These are phyloP conservation scores for Annulohypoxylon maeteangense DNA, from an alignment of 495 filamentous ascomycete species.

Conservation along the genomic window DNA sequence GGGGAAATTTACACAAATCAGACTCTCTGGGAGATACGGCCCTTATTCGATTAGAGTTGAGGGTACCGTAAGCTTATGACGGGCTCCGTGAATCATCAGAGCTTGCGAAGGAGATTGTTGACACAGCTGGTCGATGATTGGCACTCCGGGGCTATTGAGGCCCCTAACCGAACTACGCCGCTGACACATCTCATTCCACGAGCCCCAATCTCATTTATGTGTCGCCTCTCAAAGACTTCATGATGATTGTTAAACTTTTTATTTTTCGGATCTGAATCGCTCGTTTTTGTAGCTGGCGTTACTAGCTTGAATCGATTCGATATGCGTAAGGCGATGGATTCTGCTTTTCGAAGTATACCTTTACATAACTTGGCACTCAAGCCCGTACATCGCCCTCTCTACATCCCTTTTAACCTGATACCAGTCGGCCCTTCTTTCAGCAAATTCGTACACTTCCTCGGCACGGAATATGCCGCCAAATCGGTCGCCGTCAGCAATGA, in stretches of 20 bases:
- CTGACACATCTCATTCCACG: background rate
- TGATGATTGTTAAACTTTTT: background rate
- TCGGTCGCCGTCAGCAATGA: constrained; percentile 91
- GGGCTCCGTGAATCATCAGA: background rate
- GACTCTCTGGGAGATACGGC: background rate
- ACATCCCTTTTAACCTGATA: constrained; percentile 85
- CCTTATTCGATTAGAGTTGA: background rate
- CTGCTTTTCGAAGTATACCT: constrained; percentile 2
- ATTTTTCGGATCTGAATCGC: background rate
- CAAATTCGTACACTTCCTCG: constrained; percentile 98
- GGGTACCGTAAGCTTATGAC: background rate
- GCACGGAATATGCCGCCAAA: constrained; percentile 93
- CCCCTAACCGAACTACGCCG: background rate
- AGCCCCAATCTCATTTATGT: background rate
- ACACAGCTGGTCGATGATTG: background rate
- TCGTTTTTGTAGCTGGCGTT: background rate
- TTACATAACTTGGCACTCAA: constrained; percentile 90
- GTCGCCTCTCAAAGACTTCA: background rate
- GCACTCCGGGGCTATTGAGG: background rate
- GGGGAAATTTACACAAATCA: constrained; percentile 17
- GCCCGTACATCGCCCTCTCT: constrained; percentile 97
- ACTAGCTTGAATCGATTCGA: background rate
- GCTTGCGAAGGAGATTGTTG: background rate
- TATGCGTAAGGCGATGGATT: background rate
- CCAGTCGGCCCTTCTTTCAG: constrained; percentile 94